Evolutionary conservation across 768 basidiomycete genomes (phyloP).

Genomic region (Panaeolus papilionaceus): DNA sequence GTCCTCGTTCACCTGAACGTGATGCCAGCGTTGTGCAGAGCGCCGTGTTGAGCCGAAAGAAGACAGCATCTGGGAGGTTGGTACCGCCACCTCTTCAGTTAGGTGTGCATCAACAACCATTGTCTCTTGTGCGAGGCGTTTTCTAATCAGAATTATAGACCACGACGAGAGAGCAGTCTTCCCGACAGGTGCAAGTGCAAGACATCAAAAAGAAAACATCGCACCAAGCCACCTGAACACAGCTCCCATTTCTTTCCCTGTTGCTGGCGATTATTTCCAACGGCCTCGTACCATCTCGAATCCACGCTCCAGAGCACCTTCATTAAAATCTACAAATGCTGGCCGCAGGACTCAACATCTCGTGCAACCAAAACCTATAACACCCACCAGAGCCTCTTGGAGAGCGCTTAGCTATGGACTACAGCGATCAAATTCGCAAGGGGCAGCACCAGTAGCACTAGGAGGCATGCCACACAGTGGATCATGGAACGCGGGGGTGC

Average conservation of each 20-base stretch:
- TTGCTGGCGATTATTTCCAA: constrained; percentile 23
- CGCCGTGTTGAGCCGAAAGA: constrained; percentile 17
- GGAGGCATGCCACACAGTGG: constrained; percentile 26
- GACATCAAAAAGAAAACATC: constrained; percentile 24
- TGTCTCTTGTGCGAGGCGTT: too few species aligned
- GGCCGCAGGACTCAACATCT: constrained; percentile 25
- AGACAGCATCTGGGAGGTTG: neutral
- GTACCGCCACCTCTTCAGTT: constrained; percentile 2
- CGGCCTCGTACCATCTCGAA: constrained; percentile 32
- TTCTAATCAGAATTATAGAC: neutral
- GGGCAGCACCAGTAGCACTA: constrained; percentile 19
- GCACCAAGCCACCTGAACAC: constrained; percentile 30
- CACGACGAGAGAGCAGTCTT: constrained; percentile 24
- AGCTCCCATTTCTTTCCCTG: constrained; percentile 19
- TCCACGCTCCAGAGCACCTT: constrained; percentile 31
- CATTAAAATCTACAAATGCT: constrained; percentile 29
- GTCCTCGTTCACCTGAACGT: constrained; percentile 19
- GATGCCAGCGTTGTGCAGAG: constrained; percentile 16
- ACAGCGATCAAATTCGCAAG: constrained; percentile 55
- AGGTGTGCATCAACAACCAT: neutral
- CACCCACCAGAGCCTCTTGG: constrained; percentile 35
- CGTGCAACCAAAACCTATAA: constrained; percentile 29
- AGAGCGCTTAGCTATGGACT: constrained; percentile 38
- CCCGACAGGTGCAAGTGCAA: constrained; percentile 23
- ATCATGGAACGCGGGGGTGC: constrained; percentile 35